Evolutionary conservation across 2,329 filamentous ascomycete species (phyloP).

Genomic region (Colletotrichum aenigma): DNA sequence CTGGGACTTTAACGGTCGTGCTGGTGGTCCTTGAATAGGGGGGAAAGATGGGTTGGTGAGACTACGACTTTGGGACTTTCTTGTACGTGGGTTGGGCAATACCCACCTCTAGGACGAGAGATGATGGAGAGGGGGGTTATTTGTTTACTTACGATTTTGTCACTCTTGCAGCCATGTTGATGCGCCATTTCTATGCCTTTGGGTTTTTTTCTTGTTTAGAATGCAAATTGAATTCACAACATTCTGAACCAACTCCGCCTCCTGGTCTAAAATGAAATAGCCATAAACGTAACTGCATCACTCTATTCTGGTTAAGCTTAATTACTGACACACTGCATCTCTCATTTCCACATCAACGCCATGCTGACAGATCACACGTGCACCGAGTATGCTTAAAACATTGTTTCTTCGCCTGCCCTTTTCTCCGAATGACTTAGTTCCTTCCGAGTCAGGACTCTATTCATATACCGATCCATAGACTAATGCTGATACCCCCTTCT

Average conservation of each 20-base stretch:
- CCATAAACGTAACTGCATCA: fast-evolving
- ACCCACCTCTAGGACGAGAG: neutral
- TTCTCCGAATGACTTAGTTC: fast-evolving
- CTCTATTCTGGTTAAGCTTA: neutral
- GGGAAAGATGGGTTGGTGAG: fast-evolving
- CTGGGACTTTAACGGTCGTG: neutral
- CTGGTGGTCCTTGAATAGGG: neutral
- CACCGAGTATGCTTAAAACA: neutral
- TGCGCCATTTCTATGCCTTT: neutral
- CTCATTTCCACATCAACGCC: neutral
- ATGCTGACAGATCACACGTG: neutral
- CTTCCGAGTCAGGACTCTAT: neutral
- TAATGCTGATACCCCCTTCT: neutral
- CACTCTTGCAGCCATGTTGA: neutral
- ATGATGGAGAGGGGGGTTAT: fast-evolving
- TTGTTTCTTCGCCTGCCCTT: neutral
- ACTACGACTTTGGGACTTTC: neutral
- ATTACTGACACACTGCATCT: fast-evolving
- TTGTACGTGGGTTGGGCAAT: neutral
- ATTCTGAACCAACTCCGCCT: neutral
- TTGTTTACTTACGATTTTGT: neutral
- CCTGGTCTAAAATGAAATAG: fast-evolving
- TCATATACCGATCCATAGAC: fast-evolving
- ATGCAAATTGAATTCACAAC: neutral
- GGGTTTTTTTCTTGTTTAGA: neutral